Conservation (phyloP, 2,329 filamentous ascomycete genomes). For the Sordariomycetes sp. region DNA sequence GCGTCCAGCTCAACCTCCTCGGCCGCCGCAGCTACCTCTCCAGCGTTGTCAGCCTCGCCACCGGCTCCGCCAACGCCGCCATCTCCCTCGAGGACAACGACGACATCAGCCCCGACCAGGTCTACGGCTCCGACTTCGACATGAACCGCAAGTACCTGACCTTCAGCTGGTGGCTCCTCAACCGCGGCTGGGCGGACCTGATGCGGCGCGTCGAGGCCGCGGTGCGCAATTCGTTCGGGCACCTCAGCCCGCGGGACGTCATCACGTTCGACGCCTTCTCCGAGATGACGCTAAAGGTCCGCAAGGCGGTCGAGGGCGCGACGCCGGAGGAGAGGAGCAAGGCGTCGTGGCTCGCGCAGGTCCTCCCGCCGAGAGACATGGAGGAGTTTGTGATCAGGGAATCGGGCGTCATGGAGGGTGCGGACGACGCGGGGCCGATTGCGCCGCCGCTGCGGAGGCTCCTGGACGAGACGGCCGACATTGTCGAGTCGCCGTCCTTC, state of each 20-base stretch:
- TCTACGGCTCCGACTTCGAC: constrained; percentile 87
- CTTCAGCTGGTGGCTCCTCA: constrained; percentile 96
- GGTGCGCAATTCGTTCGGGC: constrained; percentile 81
- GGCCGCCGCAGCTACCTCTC: constrained; percentile 92
- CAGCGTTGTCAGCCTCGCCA: constrained; percentile 83
- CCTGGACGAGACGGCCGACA: constrained; percentile 88
- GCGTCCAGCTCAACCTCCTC: constrained; percentile 92
- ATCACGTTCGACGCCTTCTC: constrained; percentile 70
- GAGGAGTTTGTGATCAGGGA: constrained; percentile 77
- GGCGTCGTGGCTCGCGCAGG: constrained; percentile 64
- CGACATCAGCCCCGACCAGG: constrained; percentile 70
- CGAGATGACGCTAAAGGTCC: constrained; percentile 68
- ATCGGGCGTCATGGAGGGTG: constrained; percentile 56
- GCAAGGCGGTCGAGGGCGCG: constrained; percentile 68
- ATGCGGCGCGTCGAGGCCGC: constrained; percentile 72
- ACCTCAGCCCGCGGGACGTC: constrained; percentile 77
- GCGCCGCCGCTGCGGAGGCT: constrained; percentile 61
- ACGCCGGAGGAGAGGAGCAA: constrained; percentile 23
- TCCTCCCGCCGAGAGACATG: constrained; percentile 66
- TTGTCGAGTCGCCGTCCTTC: constrained; percentile 89
- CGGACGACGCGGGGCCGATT: constrained; percentile 19
- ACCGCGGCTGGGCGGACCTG: constrained; percentile 76
- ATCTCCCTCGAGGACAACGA: constrained; percentile 92
- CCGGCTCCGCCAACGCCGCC: constrained; percentile 55
- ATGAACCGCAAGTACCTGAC: constrained; percentile 91